Conservation (phyloP, 1,139 yeast genomes). For the Spencermartinsiella ligniputridi region DNA sequence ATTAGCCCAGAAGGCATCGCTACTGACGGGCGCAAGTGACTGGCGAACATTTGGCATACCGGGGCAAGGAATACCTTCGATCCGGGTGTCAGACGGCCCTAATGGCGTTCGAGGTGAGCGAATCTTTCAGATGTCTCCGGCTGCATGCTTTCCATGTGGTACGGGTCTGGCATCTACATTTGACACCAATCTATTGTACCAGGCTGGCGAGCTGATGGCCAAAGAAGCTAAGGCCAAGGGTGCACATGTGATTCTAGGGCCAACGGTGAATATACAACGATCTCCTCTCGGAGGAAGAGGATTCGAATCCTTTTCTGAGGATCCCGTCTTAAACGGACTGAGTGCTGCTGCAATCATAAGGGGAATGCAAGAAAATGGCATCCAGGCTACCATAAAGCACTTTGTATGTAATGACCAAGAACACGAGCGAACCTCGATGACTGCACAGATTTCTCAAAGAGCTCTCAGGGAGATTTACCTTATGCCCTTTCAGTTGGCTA, state of each 20-base stretch:
- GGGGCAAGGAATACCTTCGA: constrained; percentile 41
- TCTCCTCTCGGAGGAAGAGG: constrained; percentile 61
- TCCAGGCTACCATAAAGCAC: constrained; percentile 57
- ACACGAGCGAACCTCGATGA: constrained; percentile 47
- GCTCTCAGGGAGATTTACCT: constrained; percentile 59
- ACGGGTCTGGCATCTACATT: constrained; percentile 44
- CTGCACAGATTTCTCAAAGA: constrained; percentile 49
- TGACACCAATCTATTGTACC: constrained; percentile 38
- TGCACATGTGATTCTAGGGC: constrained; percentile 49
- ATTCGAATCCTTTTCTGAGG: constrained; percentile 60
- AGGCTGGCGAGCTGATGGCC: constrained; percentile 48
- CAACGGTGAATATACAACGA: constrained; percentile 41
- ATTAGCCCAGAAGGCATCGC: constrained; percentile 44
- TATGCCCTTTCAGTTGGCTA: constrained; percentile 57
- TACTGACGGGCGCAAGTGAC: constrained; percentile 41
- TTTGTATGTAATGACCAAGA: constrained; percentile 60
- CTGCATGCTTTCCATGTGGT: constrained; percentile 52
- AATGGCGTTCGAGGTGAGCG: constrained; percentile 52
- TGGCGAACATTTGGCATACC: constrained; percentile 55
- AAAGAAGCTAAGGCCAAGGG: constrained; percentile 48
- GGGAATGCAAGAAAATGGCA: constrained; percentile 51
- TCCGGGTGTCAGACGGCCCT: constrained; percentile 48
- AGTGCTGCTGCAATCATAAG: constrained; percentile 46
- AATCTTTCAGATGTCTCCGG: constrained; percentile 44
- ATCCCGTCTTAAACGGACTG: constrained; percentile 53